These are phyloP conservation scores for Termitomyces sp. DNA, from an alignment of 768 basidiomycete species.

Conservation along the genomic window DNA sequence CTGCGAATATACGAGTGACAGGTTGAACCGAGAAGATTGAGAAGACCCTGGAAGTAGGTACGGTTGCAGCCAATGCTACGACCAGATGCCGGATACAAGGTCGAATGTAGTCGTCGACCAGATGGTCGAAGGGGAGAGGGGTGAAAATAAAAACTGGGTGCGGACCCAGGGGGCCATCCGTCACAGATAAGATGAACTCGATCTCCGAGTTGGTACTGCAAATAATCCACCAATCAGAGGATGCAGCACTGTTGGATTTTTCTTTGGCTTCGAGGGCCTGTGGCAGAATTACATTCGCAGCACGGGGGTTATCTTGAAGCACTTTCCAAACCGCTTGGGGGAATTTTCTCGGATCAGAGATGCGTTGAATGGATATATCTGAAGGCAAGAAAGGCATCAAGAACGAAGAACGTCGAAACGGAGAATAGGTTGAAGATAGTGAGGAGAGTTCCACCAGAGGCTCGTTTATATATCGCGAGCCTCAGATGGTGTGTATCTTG, in stretches of 20 bases:
- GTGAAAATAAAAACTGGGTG: constrained; percentile 70
- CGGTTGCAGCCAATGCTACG: constrained; percentile 25
- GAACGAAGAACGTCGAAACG: background rate
- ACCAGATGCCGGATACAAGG: constrained; percentile 43
- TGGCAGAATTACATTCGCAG: constrained; percentile 43
- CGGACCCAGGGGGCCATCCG: constrained; percentile 47
- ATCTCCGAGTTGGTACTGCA: constrained; percentile 25
- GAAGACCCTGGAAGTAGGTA: constrained; percentile 44
- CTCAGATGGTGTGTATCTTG: constrained; percentile 5
- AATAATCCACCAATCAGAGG: constrained; percentile 34
- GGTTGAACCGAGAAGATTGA: constrained; percentile 60
- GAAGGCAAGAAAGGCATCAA: constrained; percentile 14
- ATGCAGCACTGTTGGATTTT: background rate
- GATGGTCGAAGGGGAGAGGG: constrained; percentile 34
- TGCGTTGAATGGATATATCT: constrained; percentile 13
- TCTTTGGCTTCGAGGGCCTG: constrained; percentile 27
- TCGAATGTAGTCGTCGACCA: constrained; percentile 33
- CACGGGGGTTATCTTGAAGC: constrained; percentile 32
- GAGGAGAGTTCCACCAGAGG: background rate
- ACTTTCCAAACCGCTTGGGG: constrained; percentile 34
- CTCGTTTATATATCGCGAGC: background rate
- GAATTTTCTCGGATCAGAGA: constrained; percentile 30
- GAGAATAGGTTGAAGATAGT: background rate
- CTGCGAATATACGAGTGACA: constrained; percentile 44
- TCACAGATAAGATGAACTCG: constrained; percentile 59